Percentiles rank a stretch among this genome's conserved stretches.
Conservation (phyloP, 108 stramenopile genomes). For the Parietichytrium sp. region DNA sequence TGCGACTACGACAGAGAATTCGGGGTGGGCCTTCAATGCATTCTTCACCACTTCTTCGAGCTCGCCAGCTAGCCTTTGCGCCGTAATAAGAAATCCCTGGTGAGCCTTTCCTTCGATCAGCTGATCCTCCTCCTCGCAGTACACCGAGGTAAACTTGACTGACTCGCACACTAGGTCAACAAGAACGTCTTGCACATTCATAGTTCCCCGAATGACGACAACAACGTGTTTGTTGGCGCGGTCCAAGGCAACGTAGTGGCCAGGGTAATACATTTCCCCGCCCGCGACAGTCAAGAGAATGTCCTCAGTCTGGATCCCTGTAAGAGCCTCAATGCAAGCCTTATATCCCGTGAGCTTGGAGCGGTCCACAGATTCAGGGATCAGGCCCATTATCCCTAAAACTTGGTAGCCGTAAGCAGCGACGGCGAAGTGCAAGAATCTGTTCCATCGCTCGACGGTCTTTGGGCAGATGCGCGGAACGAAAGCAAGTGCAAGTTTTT, state of each 20-base stretch:
- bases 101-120: neutral
- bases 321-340: neutral
- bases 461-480: slow-evolving; percentile 14
- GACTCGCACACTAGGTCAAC: slow-evolving; percentile 27
- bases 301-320: neutral
- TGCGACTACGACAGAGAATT: neutral
- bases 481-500: neutral
- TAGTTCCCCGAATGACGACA: slow-evolving; percentile 21
- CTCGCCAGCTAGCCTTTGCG: neutral
- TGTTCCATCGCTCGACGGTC: neutral
- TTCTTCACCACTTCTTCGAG: neutral
- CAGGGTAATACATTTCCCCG: neutral
- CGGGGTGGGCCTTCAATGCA: neutral
- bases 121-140: neutral
- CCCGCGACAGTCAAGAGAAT: neutral
- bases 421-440: slow-evolving; percentile 23
- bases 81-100: slow-evolving; percentile 32
- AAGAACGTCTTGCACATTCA: neutral
- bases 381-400: neutral
- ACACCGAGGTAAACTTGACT: neutral
- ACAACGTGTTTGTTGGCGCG: slow-evolving; percentile 3
- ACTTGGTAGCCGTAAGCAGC: neutral
- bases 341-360: neutral
- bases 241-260: slow-evolving; percentile 15
- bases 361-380: neutral